Conservation (phyloP, 2,329 filamentous ascomycete genomes). For the Penicillium aurantiogriseum region DNA sequence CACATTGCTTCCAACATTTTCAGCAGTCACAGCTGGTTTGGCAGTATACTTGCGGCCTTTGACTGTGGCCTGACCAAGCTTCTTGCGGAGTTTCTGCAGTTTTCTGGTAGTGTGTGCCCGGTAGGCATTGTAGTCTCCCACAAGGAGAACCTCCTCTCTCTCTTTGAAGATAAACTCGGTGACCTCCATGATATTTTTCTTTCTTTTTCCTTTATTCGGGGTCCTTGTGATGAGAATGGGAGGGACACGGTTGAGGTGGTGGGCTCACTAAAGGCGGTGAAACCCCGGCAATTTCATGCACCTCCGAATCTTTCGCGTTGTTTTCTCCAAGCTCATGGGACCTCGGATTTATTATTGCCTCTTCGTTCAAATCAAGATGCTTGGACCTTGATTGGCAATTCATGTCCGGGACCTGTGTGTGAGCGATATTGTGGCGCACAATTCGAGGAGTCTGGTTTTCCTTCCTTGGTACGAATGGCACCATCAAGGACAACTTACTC, state of each 20-base stretch:
- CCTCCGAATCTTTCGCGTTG: conserved; percentile 25
- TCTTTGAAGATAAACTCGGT: conserved; percentile 78
- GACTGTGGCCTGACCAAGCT: conserved; percentile 77
- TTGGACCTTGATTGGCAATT: not conserved
- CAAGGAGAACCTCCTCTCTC: conserved; percentile 77
- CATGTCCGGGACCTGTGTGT: too few species aligned
- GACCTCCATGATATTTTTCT: conserved; percentile 69
- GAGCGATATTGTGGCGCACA: not conserved
- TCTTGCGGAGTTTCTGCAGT: conserved; percentile 79
- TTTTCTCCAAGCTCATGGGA: conserved; percentile 18
- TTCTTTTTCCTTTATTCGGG: conserved; percentile 3
- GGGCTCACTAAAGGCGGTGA: conserved; percentile 30
- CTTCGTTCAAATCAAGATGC: not conserved
- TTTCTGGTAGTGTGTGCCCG: conserved; percentile 75
- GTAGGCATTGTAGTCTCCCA: conserved; percentile 87
- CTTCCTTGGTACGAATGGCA: conserved; percentile 20
- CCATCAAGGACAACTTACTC: conserved; percentile 18
- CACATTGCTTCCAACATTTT: conserved; percentile 70
- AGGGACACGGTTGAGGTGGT: conserved; percentile 22
- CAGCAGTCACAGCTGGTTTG: conserved; percentile 68
- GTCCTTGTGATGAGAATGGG: conserved; percentile 4
- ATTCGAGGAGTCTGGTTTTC: conserved; percentile 1
- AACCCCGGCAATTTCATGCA: conserved; percentile 26
- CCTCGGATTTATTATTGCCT: not conserved
- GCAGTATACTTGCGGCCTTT: conserved; percentile 82